phyloP scores from a whole-genome alignment of 2,329 filamentous ascomycete genomes.

The Aspergillus ochraceus region DNA sequence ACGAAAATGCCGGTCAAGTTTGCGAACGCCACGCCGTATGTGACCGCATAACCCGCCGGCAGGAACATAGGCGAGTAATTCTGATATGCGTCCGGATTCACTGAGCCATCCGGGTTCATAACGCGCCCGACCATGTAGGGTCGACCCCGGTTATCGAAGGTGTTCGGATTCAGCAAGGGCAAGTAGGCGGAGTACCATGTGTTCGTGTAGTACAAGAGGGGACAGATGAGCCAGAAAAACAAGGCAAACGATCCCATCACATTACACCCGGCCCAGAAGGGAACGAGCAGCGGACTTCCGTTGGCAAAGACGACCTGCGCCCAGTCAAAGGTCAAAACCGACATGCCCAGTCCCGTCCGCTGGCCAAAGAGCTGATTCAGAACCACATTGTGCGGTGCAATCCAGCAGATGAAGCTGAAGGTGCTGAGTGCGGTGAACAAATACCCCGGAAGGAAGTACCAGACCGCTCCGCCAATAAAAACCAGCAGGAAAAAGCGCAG shows the following conservation, averaged over 20 bases:
- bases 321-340: conserved; percentile 76
- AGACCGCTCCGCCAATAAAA: conserved; percentile 31
- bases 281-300: conserved; percentile 67
- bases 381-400: conserved; percentile 65
- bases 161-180: conserved; percentile 60
- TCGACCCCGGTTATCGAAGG: conserved; percentile 64
- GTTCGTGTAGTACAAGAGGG: conserved; percentile 53
- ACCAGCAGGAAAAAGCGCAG: conserved; percentile 39
- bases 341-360: conserved; percentile 63
- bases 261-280: conserved; percentile 50
- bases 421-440: conserved; percentile 68
- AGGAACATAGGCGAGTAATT: conserved; percentile 67
- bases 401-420: conserved; percentile 72
- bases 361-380: conserved; percentile 74
- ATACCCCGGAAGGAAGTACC: conserved; percentile 58
- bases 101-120: conserved; percentile 54
- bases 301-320: conserved; percentile 69
- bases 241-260: conserved; percentile 46
- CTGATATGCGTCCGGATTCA: conserved; percentile 62
- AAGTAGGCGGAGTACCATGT: conserved; percentile 60
- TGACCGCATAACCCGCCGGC: conserved; percentile 57
- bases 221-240: conserved; percentile 47
- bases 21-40: conserved; percentile 66
- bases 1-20: conserved; percentile 59
- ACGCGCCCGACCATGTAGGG: conserved; percentile 63